phyloP scores from a whole-genome alignment of 1,284 basidiomycete species.

The Trametes versicolor region DNA sequence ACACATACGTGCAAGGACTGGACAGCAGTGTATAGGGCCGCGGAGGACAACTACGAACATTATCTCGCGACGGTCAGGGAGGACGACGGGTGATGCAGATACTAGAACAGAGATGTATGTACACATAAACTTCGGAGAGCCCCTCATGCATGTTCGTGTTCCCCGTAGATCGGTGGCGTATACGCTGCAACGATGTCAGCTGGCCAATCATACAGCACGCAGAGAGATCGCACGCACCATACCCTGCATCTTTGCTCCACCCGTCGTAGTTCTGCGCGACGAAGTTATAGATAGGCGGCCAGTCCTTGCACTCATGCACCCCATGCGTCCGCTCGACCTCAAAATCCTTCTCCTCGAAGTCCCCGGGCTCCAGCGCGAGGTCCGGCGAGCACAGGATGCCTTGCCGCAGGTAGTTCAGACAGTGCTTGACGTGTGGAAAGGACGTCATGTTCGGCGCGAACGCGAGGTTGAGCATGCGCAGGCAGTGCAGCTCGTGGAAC shows the following conservation, averaged over 20 bases:
- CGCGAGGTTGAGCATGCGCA: conserved; percentile 41
- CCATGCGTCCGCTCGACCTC: conserved; percentile 48
- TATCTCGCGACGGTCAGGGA: neutral
- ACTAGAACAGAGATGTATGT: neutral
- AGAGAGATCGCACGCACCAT: conserved; percentile 4
- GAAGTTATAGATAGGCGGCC: conserved; percentile 51
- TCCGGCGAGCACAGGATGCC: conserved; percentile 53
- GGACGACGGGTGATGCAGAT: neutral
- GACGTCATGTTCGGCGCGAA: conserved; percentile 30
- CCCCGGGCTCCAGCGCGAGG: conserved; percentile 56
- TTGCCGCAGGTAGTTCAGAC: conserved; percentile 56
- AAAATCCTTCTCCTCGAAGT: conserved; percentile 52
- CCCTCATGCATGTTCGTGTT: too few species aligned
- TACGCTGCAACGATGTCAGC: neutral
- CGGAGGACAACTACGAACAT: conserved; percentile 24
- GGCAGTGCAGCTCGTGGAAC: conserved; percentile 49
- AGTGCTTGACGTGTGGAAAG: conserved; percentile 51
- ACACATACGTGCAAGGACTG: conserved; percentile 33
- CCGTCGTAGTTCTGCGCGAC: conserved; percentile 21
- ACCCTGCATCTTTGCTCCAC: conserved; percentile 5
- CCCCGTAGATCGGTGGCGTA: too few species aligned
- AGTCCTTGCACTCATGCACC: conserved; percentile 58
- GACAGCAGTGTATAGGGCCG: conserved; percentile 33
- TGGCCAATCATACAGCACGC: neutral
- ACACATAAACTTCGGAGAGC: too few species aligned